phyloP scores from a whole-genome alignment of 2,329 filamentous ascomycete species.

The Elsinoe batatas region DNA sequence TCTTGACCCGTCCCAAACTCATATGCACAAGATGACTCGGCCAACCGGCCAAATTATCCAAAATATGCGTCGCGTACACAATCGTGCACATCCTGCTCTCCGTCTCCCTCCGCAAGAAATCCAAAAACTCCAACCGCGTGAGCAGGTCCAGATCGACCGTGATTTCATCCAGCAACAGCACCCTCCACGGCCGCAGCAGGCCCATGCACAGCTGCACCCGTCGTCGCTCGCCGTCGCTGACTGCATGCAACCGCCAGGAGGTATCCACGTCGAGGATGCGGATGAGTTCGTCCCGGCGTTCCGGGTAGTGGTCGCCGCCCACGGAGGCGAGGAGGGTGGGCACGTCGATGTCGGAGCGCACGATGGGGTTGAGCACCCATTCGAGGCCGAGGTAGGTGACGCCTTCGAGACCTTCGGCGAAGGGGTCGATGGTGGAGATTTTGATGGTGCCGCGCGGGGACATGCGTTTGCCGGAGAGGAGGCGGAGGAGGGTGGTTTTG shows the following conservation, averaged over 20 bases:
- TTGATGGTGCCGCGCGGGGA: conserved; percentile 64
- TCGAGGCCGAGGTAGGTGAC: conserved; percentile 96
- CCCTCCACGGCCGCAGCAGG: conserved; percentile 78
- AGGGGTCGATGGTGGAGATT: conserved; percentile 80
- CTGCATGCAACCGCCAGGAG: conserved; percentile 89
- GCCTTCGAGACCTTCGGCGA: conserved; percentile 79
- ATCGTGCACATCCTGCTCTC: conserved; percentile 75
- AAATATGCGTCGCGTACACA: conserved; percentile 93
- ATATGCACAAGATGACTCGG: conserved; percentile 94
- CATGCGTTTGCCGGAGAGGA: conserved; percentile 90
- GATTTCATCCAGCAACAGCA: conserved; percentile 88
- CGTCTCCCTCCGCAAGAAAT: conserved; percentile 79
- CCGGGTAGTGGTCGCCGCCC: conserved; percentile 73
- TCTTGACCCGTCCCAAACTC: conserved; percentile 78
- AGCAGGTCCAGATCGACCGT: conserved; percentile 93
- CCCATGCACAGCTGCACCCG: conserved; percentile 96
- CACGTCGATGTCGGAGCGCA: conserved; percentile 89
- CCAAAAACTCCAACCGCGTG: conserved; percentile 72
- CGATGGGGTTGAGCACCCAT: conserved; percentile 96
- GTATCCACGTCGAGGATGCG: conserved; percentile 84
- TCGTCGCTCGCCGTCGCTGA: conserved; percentile 83
- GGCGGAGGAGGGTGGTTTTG: conserved; percentile 90
- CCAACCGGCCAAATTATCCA: conserved; percentile 92
- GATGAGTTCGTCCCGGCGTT: conserved; percentile 77
- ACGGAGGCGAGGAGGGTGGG: conserved; percentile 74